Percentiles rank a stretch among this genome's conserved stretches.
Evolutionary conservation across 345 rosid species (phyloP).

Genomic region (Salix suchowensis): DNA sequence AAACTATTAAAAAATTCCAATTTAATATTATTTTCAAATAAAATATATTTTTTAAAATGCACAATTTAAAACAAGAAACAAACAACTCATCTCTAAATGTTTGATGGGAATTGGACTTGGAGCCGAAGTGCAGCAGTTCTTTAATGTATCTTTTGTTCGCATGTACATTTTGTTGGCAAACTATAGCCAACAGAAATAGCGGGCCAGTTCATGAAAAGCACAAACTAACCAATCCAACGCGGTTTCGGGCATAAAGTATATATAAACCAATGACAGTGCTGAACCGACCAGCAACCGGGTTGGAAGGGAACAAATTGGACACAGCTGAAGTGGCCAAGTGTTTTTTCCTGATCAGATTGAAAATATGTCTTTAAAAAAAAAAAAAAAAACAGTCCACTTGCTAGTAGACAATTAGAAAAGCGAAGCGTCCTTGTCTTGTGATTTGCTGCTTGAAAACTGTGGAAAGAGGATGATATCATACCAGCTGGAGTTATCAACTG

Average conservation of each 20-base stretch:
- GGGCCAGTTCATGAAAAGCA: not conserved
- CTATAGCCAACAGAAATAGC: not conserved
- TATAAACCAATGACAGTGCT: not conserved
- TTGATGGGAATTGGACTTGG: no score
- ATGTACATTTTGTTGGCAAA: no score
- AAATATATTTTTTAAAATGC: no score
- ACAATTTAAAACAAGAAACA: no score
- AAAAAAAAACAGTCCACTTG: not conserved
- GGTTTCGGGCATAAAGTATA: not conserved
- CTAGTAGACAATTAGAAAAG: not conserved
- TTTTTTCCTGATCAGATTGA: not conserved
- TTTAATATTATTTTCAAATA: no score
- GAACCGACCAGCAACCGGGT: conserved; percentile 32
- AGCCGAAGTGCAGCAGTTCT: no score
- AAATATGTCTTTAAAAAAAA: no score
- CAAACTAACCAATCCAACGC: conserved; percentile 9
- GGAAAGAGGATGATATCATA: not conserved
- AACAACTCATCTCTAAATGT: no score
- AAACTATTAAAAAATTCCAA: no score
- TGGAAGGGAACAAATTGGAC: conserved; percentile 33
- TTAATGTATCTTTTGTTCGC: not conserved
- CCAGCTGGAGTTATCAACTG: conserved; percentile 34
- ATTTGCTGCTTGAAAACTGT: not conserved
- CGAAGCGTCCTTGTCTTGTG: not conserved
- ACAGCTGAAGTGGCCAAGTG: conserved; percentile 28